Evolutionary conservation across 2,329 filamentous ascomycete species (phyloP).

Genomic region (Verticillium nonalfalfae): DNA sequence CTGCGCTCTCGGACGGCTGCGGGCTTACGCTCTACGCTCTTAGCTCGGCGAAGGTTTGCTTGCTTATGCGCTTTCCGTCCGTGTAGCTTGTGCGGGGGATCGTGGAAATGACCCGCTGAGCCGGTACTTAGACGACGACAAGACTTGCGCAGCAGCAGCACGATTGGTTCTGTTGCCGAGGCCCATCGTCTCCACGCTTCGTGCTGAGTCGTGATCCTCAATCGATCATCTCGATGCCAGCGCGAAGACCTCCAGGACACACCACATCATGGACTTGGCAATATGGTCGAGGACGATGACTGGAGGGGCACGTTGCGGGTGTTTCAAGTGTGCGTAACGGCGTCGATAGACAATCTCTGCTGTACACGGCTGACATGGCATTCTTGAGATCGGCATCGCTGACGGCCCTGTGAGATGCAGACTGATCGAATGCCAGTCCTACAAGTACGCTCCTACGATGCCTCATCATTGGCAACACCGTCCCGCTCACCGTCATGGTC

Average conservation of each 20-base stretch:
- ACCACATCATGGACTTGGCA: neutral
- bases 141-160: neutral
- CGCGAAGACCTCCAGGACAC: neutral
- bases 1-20: neutral
- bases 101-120: neutral
- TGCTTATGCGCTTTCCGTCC: neutral
- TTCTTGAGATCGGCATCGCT: neutral
- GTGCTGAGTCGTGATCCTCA: neutral
- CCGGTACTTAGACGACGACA: neutral
- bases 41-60: neutral
- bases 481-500: neutral
- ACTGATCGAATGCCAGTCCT: no score
- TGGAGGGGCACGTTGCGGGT: neutral
- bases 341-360: neutral
- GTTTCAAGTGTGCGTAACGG: neutral
- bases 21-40: neutral
- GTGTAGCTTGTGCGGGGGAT: neutral
- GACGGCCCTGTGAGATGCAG: neutral
- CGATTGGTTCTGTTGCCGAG: no score
- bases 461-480: no score
- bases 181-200: neutral
- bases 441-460: no score
- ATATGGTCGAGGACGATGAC: neutral
- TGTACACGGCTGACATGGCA: neutral
- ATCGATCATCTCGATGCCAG: no score